These are phyloP conservation scores for Hymenoscyphus occultus DNA, from an alignment of 2,329 filamentous ascomycete genomes.

Conservation along the genomic window DNA sequence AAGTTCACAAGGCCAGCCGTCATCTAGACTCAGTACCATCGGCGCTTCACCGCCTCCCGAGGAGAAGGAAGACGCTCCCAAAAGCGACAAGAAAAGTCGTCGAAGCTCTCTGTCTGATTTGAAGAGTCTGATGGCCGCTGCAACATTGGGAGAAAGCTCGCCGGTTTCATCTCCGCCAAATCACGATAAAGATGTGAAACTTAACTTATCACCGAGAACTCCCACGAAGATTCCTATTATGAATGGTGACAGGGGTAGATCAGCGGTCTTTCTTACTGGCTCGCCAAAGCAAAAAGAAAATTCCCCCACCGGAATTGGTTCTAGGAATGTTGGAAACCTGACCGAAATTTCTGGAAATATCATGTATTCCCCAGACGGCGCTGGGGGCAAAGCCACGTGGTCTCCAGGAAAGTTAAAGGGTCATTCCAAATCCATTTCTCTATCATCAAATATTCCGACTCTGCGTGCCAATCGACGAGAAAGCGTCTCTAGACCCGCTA, in stretches of 20 bases:
- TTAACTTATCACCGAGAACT: constrained; percentile 32
- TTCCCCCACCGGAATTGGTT: constrained; percentile 16
- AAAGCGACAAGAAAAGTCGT: constrained; percentile 68
- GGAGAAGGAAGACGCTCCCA: constrained; percentile 42
- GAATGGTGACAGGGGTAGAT: constrained; percentile 27
- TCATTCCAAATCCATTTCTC: constrained; percentile 29
- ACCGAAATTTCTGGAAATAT: constrained; percentile 34
- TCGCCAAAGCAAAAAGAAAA: constrained; percentile 35
- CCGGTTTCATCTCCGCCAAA: constrained; percentile 31
- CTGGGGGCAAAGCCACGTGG: constrained; percentile 33
- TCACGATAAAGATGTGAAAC: constrained; percentile 24
- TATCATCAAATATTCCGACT: constrained; percentile 36
- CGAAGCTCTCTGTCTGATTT: constrained; percentile 91
- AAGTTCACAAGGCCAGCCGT: constrained; percentile 49
- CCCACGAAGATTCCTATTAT: constrained; percentile 35
- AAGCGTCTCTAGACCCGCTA: constrained; percentile 23
- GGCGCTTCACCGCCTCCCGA: constrained; percentile 39
- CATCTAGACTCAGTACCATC: constrained; percentile 32
- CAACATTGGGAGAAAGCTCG: constrained; percentile 48
- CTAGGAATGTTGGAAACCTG: constrained; percentile 30
- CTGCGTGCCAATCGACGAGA: constrained; percentile 26
- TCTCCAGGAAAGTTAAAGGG: constrained; percentile 18
- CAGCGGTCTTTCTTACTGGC: constrained; percentile 25
- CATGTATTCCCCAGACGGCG: constrained; percentile 28
- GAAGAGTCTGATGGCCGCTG: constrained; percentile 62